A percentile compares a stretch with the other conserved stretches of the same genome.
Conservation (phyloP, 495 filamentous ascomycete species). For the Trichoderma reesei region DNA sequence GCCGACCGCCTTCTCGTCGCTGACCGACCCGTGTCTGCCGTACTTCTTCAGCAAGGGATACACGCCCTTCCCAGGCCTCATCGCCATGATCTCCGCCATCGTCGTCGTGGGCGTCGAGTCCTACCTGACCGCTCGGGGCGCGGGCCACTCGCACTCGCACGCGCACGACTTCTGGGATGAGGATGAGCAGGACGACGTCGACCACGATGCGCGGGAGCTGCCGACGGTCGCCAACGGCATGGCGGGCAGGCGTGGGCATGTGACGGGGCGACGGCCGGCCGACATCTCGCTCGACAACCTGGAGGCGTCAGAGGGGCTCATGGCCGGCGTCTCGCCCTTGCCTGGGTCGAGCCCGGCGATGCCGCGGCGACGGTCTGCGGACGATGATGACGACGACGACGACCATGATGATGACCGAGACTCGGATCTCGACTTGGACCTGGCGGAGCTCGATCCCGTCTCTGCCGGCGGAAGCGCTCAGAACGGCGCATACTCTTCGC, state of each 20-base stretch:
- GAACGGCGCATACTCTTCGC: constrained; percentile 2
- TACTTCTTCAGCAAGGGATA: constrained; percentile 63
- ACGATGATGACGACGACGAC: not conserved
- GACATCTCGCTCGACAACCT: constrained; percentile 35
- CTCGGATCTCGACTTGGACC: constrained; percentile 40
- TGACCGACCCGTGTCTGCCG: constrained; percentile 74
- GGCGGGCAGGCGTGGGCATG: constrained; percentile 15
- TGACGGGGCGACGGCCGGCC: constrained; percentile 23
- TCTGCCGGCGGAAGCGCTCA: not conserved
- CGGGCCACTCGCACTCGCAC: constrained; percentile 42
- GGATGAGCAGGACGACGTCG: constrained; percentile 23
- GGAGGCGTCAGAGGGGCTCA: constrained; percentile 35
- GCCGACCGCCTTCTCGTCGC: constrained; percentile 70
- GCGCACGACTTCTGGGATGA: constrained; percentile 28
- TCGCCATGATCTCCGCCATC: constrained; percentile 46
- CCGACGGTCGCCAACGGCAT: constrained; percentile 16
- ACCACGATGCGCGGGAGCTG: constrained; percentile 21
- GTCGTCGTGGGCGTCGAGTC: constrained; percentile 69
- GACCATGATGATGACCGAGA: constrained; percentile 21
- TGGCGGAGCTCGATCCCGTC: constrained; percentile 39
- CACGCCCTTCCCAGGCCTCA: constrained; percentile 61
- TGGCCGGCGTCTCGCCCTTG: constrained; percentile 39
- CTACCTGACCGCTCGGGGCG: constrained; percentile 52
- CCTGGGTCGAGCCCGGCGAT: constrained; percentile 30
- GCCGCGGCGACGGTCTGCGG: constrained; percentile 11